phyloP scores from a whole-genome alignment of 2,329 filamentous ascomycete species.

The Colletotrichum truncatum region DNA sequence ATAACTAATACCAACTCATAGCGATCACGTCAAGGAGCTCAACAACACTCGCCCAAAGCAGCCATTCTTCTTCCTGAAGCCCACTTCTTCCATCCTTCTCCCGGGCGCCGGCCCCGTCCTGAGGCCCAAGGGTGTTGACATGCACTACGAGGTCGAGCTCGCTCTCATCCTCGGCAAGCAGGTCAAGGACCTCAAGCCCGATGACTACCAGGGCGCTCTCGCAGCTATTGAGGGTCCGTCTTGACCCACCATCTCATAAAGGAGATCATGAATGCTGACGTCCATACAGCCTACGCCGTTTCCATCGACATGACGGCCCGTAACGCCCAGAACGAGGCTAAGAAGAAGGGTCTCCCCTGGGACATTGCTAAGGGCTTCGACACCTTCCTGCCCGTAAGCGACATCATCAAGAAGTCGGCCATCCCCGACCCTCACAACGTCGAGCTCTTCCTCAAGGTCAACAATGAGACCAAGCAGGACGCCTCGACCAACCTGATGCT shows the following conservation, averaged over 20 bases:
- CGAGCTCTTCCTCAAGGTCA: slow-evolving; percentile 87
- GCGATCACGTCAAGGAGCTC: slow-evolving; percentile 93
- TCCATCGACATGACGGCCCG: slow-evolving; percentile 98
- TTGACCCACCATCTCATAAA: background rate
- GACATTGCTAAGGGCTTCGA: slow-evolving; percentile 97
- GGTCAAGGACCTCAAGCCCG: slow-evolving; percentile 77
- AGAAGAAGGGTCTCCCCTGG: slow-evolving; percentile 97
- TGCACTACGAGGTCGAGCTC: slow-evolving; percentile 97
- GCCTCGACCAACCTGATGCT: slow-evolving; percentile 96
- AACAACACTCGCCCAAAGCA: slow-evolving; percentile 89
- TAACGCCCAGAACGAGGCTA: slow-evolving; percentile 95
- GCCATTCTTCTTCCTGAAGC: slow-evolving; percentile 99
- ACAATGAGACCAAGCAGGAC: slow-evolving; percentile 79
- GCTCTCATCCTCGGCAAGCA: slow-evolving; percentile 87
- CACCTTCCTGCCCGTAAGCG: slow-evolving; percentile 90
- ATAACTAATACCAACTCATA: slow-evolving; percentile 45
- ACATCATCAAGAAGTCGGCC: slow-evolving; percentile 79
- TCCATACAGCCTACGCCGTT: slow-evolving; percentile 77
- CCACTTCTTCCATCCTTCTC: slow-evolving; percentile 83
- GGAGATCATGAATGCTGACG: slow-evolving; percentile 3
- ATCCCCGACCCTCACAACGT: slow-evolving; percentile 90
- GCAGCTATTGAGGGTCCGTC: slow-evolving; percentile 80
- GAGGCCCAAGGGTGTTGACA: slow-evolving; percentile 80
- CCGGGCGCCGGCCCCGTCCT: slow-evolving; percentile 83
- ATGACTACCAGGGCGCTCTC: slow-evolving; percentile 79